Evolutionary conservation across 345 rosid species (phyloP).

Genomic region (Camelina hispida): DNA sequence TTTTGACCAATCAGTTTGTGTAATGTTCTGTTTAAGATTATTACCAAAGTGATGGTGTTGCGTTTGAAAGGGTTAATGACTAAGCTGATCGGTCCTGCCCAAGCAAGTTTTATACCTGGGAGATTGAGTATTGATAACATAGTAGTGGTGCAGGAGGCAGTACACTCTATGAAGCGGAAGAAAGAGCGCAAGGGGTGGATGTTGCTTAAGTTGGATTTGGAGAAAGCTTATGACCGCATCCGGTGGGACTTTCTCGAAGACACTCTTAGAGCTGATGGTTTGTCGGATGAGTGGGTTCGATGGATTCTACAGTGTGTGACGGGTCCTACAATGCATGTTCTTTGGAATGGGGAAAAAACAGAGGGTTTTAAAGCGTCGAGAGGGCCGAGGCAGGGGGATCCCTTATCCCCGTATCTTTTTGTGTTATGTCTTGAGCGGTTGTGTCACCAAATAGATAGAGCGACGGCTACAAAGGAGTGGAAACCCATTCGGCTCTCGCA

Average conservation of each 20-base stretch:
- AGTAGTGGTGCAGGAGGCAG: background rate
- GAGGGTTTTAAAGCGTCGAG: fast-evolving
- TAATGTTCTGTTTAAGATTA: background rate
- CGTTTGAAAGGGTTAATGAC: background rate
- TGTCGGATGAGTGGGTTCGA: no score
- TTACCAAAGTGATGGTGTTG: background rate
- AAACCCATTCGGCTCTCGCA: background rate
- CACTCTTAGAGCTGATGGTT: no score
- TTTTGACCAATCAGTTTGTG: background rate
- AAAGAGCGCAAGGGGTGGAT: background rate
- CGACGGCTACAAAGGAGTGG: no score
- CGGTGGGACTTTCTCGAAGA: no score
- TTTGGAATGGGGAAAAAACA: background rate
- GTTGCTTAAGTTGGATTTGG: background rate
- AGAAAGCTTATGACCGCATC: no score
- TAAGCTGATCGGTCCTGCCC: background rate
- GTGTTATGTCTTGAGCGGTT: background rate
- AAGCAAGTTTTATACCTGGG: background rate
- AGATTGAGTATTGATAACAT: background rate
- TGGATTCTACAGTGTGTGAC: no score
- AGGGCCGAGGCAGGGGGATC: background rate
- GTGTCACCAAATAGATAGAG: background rate
- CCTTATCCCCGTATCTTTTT: background rate
- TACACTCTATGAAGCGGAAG: background rate
- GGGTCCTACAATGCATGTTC: no score